A percentile compares a stretch with the other conserved stretches of the same genome.
Evolutionary conservation across 148 eudicot genomes (phyloP).

Genomic region (Bassia scoparia): DNA sequence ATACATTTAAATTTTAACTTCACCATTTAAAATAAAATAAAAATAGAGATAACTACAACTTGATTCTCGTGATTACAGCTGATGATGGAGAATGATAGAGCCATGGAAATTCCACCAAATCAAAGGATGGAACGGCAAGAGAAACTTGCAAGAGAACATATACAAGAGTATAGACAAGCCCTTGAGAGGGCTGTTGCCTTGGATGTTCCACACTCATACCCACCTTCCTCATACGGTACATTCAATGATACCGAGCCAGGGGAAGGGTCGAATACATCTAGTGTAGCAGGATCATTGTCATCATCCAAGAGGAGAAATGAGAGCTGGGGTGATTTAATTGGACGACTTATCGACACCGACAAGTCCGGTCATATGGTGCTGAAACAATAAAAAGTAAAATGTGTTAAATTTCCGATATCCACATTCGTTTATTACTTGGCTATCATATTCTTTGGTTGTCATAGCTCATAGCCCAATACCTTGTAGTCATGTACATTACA

Average conservation of each 20-base stretch:
- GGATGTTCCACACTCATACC: slow-evolving; percentile 56
- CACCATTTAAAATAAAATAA: neutral
- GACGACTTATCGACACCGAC: slow-evolving; percentile 52
- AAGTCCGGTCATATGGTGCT: slow-evolving; percentile 53
- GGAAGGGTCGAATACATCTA: slow-evolving; percentile 28
- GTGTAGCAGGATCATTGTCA: slow-evolving; percentile 29
- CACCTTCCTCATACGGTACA: slow-evolving; percentile 77
- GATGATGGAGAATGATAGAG: slow-evolving; percentile 63
- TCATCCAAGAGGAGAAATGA: slow-evolving; percentile 43
- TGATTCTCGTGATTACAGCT: slow-evolving; percentile 32
- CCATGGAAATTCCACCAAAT: slow-evolving; percentile 59
- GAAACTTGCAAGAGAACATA: slow-evolving; percentile 67
- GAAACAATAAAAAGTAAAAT: slow-evolving; percentile 19
- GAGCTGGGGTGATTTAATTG: slow-evolving; percentile 57
- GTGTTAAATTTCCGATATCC: neutral
- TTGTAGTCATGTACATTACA: slow-evolving; percentile 23
- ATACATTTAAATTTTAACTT: neutral
- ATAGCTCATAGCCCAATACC: slow-evolving; percentile 1
- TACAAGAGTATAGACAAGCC: slow-evolving; percentile 64
- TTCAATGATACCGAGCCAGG: slow-evolving; percentile 47
- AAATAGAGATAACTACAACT: neutral
- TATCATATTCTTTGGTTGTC: slow-evolving; percentile 26
- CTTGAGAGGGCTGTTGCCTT: slow-evolving; percentile 58
- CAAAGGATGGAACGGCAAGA: slow-evolving; percentile 80
- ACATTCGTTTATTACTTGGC: neutral